Evolutionary conservation across 2,329 filamentous ascomycete genomes (phyloP).

Genomic region (Fusarium stilboides): DNA sequence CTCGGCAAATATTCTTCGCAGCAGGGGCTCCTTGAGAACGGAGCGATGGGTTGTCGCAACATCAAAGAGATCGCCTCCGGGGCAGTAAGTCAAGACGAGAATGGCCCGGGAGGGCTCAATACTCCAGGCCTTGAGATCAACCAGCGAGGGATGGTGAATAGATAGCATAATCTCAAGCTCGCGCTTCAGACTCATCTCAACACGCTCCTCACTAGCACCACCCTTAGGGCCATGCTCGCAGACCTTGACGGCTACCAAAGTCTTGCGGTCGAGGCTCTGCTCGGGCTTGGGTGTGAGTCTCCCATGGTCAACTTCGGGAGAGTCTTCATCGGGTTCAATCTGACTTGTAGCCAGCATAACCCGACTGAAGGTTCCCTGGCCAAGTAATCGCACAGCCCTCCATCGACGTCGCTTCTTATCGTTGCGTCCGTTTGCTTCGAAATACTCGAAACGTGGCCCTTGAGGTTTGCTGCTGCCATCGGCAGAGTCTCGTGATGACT

Average conservation of each 20-base stretch:
- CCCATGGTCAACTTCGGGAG: slow-evolving; percentile 56
- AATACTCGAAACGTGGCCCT: slow-evolving; percentile 70
- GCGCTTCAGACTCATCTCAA: slow-evolving; percentile 93
- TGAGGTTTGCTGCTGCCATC: slow-evolving; percentile 61
- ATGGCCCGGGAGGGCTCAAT: slow-evolving; percentile 87
- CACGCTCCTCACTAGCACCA: slow-evolving; percentile 91
- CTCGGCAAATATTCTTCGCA: slow-evolving; percentile 91
- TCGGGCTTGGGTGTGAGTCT: slow-evolving; percentile 50
- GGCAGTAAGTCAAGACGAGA: slow-evolving; percentile 90
- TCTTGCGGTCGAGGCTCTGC: slow-evolving; percentile 72
- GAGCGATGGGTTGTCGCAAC: slow-evolving; percentile 82
- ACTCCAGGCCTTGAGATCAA: slow-evolving; percentile 92
- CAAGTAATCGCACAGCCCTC: slow-evolving; percentile 84
- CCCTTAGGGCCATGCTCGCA: slow-evolving; percentile 95
- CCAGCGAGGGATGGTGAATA: slow-evolving; percentile 89
- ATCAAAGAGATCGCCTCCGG: slow-evolving; percentile 95
- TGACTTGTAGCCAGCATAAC: slow-evolving; percentile 93
- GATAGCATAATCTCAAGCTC: slow-evolving; percentile 94
- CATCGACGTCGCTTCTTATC: slow-evolving; percentile 82
- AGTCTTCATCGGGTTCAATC: slow-evolving; percentile 66
- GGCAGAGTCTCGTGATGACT: slow-evolving; percentile 69
- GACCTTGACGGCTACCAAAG: slow-evolving; percentile 93
- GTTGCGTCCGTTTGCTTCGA: slow-evolving; percentile 76
- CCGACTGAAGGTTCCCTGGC: slow-evolving; percentile 95
- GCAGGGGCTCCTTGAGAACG: slow-evolving; percentile 76